These are phyloP conservation scores for Porphyrellus cyaneotinctus DNA, from an alignment of 768 basidiomycete genomes.

Conservation along the genomic window DNA sequence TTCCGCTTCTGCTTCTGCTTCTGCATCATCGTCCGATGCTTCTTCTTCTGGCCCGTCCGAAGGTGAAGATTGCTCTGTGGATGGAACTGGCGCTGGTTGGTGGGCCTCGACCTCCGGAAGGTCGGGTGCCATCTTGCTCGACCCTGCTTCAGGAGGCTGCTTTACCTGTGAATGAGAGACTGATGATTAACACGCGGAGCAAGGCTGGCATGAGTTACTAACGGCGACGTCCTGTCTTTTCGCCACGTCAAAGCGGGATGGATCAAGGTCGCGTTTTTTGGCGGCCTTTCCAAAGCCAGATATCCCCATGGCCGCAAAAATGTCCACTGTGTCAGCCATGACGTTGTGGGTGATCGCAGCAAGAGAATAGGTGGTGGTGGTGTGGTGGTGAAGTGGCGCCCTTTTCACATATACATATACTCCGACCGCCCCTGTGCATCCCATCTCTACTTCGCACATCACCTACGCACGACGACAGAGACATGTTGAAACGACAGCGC, in stretches of 20 bases:
- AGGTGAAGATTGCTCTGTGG: background rate
- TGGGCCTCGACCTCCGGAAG: slow-evolving; percentile 21
- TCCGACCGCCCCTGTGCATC: slow-evolving; percentile 18
- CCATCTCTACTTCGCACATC: too few species aligned
- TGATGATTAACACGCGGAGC: slow-evolving; percentile 21
- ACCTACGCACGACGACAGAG: slow-evolving; percentile 3
- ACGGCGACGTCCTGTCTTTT: slow-evolving; percentile 48
- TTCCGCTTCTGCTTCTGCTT: slow-evolving; percentile 13
- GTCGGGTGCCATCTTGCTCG: slow-evolving; percentile 9
- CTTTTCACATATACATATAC: slow-evolving; percentile 11
- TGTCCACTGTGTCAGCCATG: slow-evolving; percentile 57
- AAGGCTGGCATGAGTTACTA: slow-evolving; percentile 11
- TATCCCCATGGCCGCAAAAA: slow-evolving; percentile 82
- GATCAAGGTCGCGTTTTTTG: slow-evolving; percentile 65
- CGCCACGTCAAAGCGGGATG: slow-evolving; percentile 74
- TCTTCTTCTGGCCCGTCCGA: slow-evolving; percentile 20
- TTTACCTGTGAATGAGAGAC: slow-evolving; percentile 11
- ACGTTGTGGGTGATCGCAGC: slow-evolving; percentile 6
- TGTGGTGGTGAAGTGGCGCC: slow-evolving; percentile 1
- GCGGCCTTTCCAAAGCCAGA: slow-evolving; percentile 75
- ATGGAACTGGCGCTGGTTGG: slow-evolving; percentile 10
- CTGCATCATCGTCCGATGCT: slow-evolving; percentile 22
- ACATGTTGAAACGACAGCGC: slow-evolving; percentile 56
- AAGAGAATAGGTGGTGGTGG: slow-evolving; percentile 17
- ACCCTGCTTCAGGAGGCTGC: slow-evolving; percentile 14